These are phyloP conservation scores for Candida sp. DNA, from an alignment of 1,139 yeast genomes.

Conservation along the genomic window DNA sequence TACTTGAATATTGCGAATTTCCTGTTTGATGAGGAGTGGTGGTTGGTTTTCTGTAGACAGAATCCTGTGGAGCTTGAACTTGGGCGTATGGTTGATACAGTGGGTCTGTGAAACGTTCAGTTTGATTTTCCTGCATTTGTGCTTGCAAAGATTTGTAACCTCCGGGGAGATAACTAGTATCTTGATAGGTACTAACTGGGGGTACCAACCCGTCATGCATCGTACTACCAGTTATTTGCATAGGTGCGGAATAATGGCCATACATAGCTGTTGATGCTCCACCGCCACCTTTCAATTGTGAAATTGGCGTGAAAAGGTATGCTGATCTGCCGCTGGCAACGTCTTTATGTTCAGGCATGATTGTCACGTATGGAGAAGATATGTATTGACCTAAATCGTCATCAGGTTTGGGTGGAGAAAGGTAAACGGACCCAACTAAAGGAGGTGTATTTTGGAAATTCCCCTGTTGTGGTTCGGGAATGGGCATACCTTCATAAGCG, in stretches of 20 bases:
- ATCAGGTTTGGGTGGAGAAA: conserved; percentile 67
- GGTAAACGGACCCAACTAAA: conserved; percentile 82
- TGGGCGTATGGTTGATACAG: conserved; percentile 17
- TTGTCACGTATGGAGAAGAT: conserved; percentile 44
- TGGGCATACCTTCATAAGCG: conserved; percentile 67
- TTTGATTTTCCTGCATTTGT: conserved; percentile 11
- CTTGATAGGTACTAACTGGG: background rate
- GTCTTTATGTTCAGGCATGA: conserved; percentile 63
- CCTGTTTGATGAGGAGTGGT: conserved; percentile 24
- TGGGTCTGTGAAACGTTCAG: conserved; percentile 18
- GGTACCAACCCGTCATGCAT: conserved; percentile 5
- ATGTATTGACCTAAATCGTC: conserved; percentile 80
- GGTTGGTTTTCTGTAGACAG: conserved; percentile 18
- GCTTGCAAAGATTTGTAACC: conserved; percentile 13
- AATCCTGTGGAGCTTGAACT: conserved; percentile 17
- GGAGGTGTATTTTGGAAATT: conserved; percentile 83
- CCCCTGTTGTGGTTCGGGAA: conserved; percentile 82
- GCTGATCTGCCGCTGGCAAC: conserved; percentile 33
- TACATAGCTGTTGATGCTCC: conserved; percentile 25
- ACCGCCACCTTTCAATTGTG: conserved; percentile 41
- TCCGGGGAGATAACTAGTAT: conserved; percentile 11
- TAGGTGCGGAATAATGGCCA: conserved; percentile 12
- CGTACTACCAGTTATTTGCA: conserved; percentile 10
- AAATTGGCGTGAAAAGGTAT: conserved; percentile 44
- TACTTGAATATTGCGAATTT: conserved; percentile 33